phyloP scores from a whole-genome alignment of 805 yeast genomes.

The Phaffomyces thermotolerans region DNA sequence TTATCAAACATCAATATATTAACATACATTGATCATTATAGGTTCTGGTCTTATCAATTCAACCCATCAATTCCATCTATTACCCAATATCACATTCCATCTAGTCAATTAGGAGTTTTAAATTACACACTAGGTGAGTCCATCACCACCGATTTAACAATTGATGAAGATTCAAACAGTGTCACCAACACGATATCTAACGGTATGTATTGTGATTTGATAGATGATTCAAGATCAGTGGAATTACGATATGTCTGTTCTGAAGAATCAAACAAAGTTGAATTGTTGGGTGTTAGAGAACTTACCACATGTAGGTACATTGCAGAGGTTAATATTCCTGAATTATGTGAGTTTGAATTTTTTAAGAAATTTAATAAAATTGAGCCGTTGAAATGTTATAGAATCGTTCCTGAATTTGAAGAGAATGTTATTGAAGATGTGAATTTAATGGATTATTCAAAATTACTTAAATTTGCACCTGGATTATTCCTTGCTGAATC shows the following conservation, averaged over 20 bases:
- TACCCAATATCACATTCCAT: background rate
- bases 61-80: background rate
- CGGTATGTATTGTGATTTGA: constrained; percentile 23
- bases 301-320: constrained; percentile 18
- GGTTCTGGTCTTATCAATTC: constrained; percentile 4
- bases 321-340: constrained; percentile 17
- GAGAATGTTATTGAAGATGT: background rate
- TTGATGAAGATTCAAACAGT: constrained; percentile 1
- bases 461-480: background rate
- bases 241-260: constrained; percentile 21
- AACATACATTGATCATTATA: constrained; percentile 1
- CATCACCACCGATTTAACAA: background rate
- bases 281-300: constrained; percentile 11
- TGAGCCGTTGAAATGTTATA: background rate
- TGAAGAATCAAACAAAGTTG: background rate
- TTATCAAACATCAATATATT: background rate
- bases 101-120: background rate
- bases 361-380: constrained; percentile 4
- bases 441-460: background rate
- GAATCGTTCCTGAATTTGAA: background rate
- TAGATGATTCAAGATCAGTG: constrained; percentile 15
- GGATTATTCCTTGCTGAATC: constrained; percentile 3
- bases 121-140: constrained; percentile 4
- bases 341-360: constrained; percentile 17
- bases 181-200: constrained; percentile 3